Evolutionary conservation across 768 basidiomycete species (phyloP).

Genomic region (Tylopilus rubrobrunneus): DNA sequence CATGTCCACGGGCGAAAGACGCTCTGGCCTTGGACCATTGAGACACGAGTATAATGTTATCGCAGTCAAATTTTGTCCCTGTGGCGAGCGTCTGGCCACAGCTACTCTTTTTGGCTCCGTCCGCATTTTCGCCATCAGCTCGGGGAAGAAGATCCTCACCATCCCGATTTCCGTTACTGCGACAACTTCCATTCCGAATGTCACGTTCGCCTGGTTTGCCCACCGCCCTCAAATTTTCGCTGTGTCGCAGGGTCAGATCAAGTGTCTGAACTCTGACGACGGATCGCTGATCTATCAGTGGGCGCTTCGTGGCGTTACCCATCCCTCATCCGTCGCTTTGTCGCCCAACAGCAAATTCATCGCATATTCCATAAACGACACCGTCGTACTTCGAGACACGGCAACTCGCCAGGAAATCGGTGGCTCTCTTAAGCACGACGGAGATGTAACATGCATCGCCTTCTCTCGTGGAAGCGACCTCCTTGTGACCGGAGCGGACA

Average conservation of each 20-base stretch:
- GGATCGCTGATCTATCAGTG: slow-evolving; percentile 13
- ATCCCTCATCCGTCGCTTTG: slow-evolving; percentile 10
- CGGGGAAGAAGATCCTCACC: slow-evolving; percentile 13
- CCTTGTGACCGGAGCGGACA: slow-evolving; percentile 4
- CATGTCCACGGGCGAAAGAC: slow-evolving; percentile 10
- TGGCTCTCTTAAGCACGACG: slow-evolving; percentile 2
- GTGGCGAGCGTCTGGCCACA: slow-evolving; percentile 14
- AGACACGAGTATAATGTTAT: slow-evolving; percentile 18
- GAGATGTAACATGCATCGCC: slow-evolving; percentile 9
- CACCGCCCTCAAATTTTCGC: slow-evolving; percentile 11
- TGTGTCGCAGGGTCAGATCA: slow-evolving; percentile 17
- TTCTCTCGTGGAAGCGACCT: slow-evolving; percentile 9
- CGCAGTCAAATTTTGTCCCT: slow-evolving; percentile 18
- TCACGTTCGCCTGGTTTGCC: slow-evolving; percentile 9
- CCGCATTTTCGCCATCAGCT: slow-evolving; percentile 7
- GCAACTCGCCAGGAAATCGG: slow-evolving; percentile 10
- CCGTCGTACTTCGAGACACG: slow-evolving; percentile 10
- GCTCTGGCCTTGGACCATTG: neutral
- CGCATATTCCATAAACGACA: slow-evolving; percentile 12
- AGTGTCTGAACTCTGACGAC: slow-evolving; percentile 13
- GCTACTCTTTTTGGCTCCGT: slow-evolving; percentile 20
- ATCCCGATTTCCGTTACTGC: slow-evolving; percentile 15
- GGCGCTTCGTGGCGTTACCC: slow-evolving; percentile 5
- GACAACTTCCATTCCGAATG: neutral
- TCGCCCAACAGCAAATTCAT: slow-evolving; percentile 13